A percentile compares a stretch with the other conserved stretches of the same genome.
These are phyloP conservation scores for Aureobasidium lini DNA, from an alignment of 2,329 filamentous ascomycete genomes.

Conservation along the genomic window DNA sequence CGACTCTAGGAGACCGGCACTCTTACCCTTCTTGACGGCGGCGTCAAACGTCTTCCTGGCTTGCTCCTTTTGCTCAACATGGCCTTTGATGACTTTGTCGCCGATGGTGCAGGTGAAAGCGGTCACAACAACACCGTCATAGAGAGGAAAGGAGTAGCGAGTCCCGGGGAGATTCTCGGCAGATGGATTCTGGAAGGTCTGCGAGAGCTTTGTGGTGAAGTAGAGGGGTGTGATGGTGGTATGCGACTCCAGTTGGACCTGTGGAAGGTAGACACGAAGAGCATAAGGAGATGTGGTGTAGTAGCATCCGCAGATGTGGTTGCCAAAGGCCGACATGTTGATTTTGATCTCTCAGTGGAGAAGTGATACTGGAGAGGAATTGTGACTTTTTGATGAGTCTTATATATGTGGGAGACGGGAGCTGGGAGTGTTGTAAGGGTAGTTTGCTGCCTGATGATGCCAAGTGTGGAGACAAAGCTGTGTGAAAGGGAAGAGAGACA, in stretches of 20 bases:
- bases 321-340: background rate
- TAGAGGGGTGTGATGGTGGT: slow-evolving; percentile 53
- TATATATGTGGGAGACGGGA: background rate
- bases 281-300: slow-evolving; percentile 15
- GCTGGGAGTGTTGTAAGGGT: background rate
- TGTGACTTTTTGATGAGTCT: background rate
- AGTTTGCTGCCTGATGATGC: background rate
- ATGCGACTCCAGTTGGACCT: slow-evolving; percentile 50
- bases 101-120: slow-evolving; percentile 59
- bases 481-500: background rate
- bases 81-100: slow-evolving; percentile 51
- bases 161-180: slow-evolving; percentile 44
- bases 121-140: slow-evolving; percentile 64
- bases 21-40: slow-evolving; percentile 52
- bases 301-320: slow-evolving; percentile 27
- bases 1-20: slow-evolving; percentile 60
- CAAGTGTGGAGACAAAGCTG: background rate
- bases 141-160: slow-evolving; percentile 63
- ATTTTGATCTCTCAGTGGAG: background rate
- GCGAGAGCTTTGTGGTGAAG: slow-evolving; percentile 44
- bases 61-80: slow-evolving; percentile 58
- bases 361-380: background rate
- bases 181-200: slow-evolving; percentile 57
- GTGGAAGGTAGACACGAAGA: slow-evolving; percentile 45
- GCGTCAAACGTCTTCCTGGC: slow-evolving; percentile 54